Conservation (phyloP, 768 basidiomycete genomes). For the Leccinum subtestaceum region DNA sequence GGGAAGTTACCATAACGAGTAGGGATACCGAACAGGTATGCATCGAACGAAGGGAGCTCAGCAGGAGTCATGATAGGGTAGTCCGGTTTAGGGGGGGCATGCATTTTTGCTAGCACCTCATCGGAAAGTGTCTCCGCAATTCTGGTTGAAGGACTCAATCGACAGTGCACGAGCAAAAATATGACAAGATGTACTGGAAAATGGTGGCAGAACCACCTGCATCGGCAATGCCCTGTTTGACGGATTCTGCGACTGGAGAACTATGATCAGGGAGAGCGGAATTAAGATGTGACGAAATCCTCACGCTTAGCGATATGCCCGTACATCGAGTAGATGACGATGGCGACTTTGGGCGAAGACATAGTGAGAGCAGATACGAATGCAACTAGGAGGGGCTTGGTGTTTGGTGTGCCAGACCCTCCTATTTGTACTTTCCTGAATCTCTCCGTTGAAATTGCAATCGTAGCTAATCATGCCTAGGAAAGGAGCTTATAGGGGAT, state of each 20-base stretch:
- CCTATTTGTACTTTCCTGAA: slow-evolving; percentile 13
- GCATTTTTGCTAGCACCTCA: slow-evolving; percentile 65
- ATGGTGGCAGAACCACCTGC: slow-evolving; percentile 53
- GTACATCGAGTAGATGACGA: slow-evolving; percentile 72
- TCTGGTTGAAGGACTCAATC: slow-evolving; percentile 34
- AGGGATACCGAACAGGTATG: slow-evolving; percentile 72
- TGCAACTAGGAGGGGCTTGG: not conserved
- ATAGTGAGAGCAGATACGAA: slow-evolving; percentile 23
- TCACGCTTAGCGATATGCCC: slow-evolving; percentile 68
- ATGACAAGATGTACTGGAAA: slow-evolving; percentile 45
- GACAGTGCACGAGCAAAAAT: not conserved
- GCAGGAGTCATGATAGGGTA: slow-evolving; percentile 66
- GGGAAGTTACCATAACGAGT: slow-evolving; percentile 82
- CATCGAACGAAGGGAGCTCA: slow-evolving; percentile 61
- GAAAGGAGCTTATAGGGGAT: slow-evolving; percentile 10
- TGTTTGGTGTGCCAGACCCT: not conserved
- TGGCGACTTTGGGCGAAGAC: slow-evolving; percentile 58
- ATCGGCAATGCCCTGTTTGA: slow-evolving; percentile 42
- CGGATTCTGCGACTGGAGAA: slow-evolving; percentile 56
- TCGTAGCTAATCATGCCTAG: not conserved
- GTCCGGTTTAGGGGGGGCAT: slow-evolving; percentile 66
- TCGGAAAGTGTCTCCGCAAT: slow-evolving; percentile 75
- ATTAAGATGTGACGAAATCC: slow-evolving; percentile 21
- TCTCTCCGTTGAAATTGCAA: not conserved
- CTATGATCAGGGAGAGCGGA: not conserved